Percentiles rank a stretch among this genome's conserved stretches.
Evolutionary conservation across 768 basidiomycete species (phyloP).

Genomic region (Tylopilus plumbeoviolaceoides): DNA sequence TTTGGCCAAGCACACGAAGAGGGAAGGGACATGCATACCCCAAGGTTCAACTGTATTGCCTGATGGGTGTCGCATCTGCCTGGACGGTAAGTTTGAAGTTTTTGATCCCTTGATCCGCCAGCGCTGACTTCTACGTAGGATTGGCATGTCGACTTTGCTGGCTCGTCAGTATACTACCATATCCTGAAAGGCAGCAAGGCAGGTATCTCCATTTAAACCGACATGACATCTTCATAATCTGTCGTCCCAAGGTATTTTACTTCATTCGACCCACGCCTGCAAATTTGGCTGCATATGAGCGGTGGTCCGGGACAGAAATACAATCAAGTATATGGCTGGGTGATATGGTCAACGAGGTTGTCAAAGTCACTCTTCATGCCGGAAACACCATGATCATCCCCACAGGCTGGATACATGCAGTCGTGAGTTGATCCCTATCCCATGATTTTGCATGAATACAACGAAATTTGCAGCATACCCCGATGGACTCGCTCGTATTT

Average conservation of each 20-base stretch:
- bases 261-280: constrained; percentile 86
- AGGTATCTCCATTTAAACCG: constrained; percentile 5
- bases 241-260: constrained; percentile 72
- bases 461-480: constrained; percentile 64
- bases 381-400: constrained; percentile 95
- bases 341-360: constrained; percentile 87
- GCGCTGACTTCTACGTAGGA: constrained; percentile 49
- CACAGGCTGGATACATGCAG: constrained; percentile 97
- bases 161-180: constrained; percentile 97
- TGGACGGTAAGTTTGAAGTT: constrained; percentile 77
- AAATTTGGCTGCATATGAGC: constrained; percentile 87
- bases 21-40: constrained; percentile 75
- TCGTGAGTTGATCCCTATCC: constrained; percentile 50
- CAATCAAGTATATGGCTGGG: constrained; percentile 91
- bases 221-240: neutral
- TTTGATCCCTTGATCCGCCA: neutral
- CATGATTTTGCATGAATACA: neutral
- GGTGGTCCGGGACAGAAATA: constrained; percentile 89
- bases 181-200: constrained; percentile 85
- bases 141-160: constrained; percentile 98
- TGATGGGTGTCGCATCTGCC: constrained; percentile 91
- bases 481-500: constrained; percentile 88
- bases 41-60: constrained; percentile 92
- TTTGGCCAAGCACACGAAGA: constrained; percentile 81
- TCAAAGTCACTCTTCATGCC: constrained; percentile 68